Evolutionary conservation across 208 protist species (phyloP).

Genomic region (Endotrypanum monterogeii): DNA sequence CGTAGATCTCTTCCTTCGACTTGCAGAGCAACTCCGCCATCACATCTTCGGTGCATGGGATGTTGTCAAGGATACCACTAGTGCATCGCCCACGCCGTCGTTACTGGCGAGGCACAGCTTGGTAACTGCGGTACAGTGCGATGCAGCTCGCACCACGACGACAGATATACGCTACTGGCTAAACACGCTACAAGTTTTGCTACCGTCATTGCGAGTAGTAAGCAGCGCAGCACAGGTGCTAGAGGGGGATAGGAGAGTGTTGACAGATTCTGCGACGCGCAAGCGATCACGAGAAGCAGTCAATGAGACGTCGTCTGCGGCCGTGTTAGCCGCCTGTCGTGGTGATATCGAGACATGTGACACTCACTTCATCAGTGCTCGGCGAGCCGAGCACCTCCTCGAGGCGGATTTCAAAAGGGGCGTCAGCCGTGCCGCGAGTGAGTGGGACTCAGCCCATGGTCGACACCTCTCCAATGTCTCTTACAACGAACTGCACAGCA

Average conservation of each 20-base stretch:
- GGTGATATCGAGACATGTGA: neutral
- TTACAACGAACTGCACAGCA: conserved; percentile 46
- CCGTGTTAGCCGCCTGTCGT: neutral
- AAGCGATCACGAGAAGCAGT: conserved; percentile 7
- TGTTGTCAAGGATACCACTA: neutral
- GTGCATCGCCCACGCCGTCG: neutral
- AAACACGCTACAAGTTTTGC: conserved; percentile 67
- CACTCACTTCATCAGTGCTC: neutral
- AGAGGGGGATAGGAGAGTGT: neutral
- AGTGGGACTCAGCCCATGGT: conserved; percentile 38
- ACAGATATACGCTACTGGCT: conserved; percentile 76
- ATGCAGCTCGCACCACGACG: conserved; percentile 32
- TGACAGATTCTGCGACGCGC: neutral
- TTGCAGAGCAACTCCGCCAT: conserved; percentile 22
- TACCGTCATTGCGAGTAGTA: conserved; percentile 25
- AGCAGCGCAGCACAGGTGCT: neutral
- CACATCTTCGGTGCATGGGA: conserved; percentile 27
- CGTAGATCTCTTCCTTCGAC: conserved; percentile 20
- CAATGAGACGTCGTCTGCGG: neutral
- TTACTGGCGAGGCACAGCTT: neutral
- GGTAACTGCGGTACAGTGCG: neutral
- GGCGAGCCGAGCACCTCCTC: conserved; percentile 17
- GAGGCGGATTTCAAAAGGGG: conserved; percentile 11
- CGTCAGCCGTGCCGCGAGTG: conserved; percentile 27
- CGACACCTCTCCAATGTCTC: conserved; percentile 24